Evolutionary conservation across 1,284 basidiomycete genomes (phyloP), one percentile per base, ranked within the genome.

Genomic region (Clitocybe nebularis): DNA sequence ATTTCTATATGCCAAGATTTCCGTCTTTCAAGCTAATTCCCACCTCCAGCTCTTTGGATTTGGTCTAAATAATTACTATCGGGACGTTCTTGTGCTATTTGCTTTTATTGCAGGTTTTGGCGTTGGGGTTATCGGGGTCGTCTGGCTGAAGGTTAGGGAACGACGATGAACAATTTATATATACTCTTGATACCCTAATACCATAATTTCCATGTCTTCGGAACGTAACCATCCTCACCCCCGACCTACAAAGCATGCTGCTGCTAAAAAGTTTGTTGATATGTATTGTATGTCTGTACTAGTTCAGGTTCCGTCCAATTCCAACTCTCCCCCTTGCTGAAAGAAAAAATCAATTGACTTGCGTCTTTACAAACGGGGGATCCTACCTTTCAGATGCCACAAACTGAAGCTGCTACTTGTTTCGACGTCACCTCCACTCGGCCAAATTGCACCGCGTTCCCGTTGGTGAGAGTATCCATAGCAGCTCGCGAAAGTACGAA

Each of bases 71-170:
- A 81, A 84, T 50, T 93, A 92, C 58, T 93, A 91, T 57, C 68
- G 89, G 36, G 87, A 94, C 54, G 87, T 94, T 4, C 69, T 95
- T 20, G 81, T 93, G 19, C 61, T 92, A 34, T 90, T 93, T 51
- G 91, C 77, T 0, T 94, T 85, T 59, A 84, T 92, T 41, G 82
- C 76, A 3, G 89, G 84, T 0, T 90, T 91, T 53, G 82, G 74
- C 0, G 36, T 82, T 2, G 62, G 77, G 6, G 78, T 93, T 9
- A 77, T 92, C 45, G 72, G 71, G 5, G 66, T 84, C 16, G 89
- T 94, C 8, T 86, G 86, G 72, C 68, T 80, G 49, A 76, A 77
- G 52, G 74, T 93, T 37, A 70, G 83, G 43, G 91, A 94, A 66
- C 69, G 77, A 51, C 73, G 85, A 29, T 72, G 47, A 59, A n/a